phyloP scores from a whole-genome alignment of 257 asterid species.

The Lantana camara region DNA sequence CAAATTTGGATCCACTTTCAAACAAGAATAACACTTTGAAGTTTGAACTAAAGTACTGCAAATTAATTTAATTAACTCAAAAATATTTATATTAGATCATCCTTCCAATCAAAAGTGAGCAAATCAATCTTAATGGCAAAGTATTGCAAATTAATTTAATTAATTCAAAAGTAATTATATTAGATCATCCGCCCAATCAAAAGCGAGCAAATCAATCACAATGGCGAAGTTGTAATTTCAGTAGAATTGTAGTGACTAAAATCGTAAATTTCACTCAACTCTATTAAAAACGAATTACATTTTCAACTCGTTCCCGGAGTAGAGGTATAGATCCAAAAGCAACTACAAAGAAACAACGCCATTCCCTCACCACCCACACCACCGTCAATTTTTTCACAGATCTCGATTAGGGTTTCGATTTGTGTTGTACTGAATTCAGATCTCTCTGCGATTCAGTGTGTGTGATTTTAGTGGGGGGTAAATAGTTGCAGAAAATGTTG shows the following conservation, averaged over 20 bases:
- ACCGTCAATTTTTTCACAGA: constrained; percentile 5
- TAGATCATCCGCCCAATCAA: not conserved
- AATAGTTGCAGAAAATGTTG: constrained; percentile 55
- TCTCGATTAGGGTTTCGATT: constrained; percentile 36
- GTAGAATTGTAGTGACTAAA: not conserved
- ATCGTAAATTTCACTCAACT: not conserved
- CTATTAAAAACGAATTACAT: not conserved
- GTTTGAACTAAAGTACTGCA: too few relatives aligned
- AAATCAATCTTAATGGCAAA: not conserved
- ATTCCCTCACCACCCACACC: constrained; percentile 19
- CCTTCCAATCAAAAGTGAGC: not conserved
- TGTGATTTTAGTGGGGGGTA: constrained; percentile 24
- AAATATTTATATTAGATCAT: not conserved
- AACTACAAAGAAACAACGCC: constrained; percentile 25
- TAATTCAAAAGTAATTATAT: not conserved
- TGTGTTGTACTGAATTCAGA: constrained; percentile 18
- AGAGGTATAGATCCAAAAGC: constrained; percentile 20
- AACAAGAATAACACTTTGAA: too few relatives aligned
- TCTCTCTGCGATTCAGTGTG: constrained; percentile 27
- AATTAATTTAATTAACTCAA: too few relatives aligned
- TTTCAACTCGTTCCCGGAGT: not conserved
- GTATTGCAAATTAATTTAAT: too few relatives aligned
- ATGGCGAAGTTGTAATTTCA: not conserved
- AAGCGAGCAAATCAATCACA: not conserved
- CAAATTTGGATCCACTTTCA: too few relatives aligned